Conservation (phyloP, 2,329 filamentous ascomycete species). For the Nemania sp. region DNA sequence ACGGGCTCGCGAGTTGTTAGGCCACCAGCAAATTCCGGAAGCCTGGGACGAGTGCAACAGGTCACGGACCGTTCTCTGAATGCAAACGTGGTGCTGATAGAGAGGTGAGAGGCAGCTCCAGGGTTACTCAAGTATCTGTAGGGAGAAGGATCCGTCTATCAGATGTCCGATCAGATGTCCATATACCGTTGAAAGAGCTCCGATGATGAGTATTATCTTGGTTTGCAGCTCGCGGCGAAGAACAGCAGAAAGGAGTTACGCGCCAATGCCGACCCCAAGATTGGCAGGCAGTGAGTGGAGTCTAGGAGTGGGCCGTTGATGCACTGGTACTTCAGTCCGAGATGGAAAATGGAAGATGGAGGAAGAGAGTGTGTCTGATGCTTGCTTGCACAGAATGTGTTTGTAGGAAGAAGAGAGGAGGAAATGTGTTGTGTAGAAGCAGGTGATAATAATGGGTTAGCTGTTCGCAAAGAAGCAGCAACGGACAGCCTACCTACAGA, state of each 20-base stretch:
- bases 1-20: slow-evolving; percentile 9
- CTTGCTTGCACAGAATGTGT: slow-evolving; percentile 26
- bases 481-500: not conserved
- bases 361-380: slow-evolving; percentile 23
- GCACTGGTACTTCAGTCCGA: slow-evolving; percentile 33
- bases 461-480: slow-evolving; percentile 39
- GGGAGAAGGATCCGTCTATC: slow-evolving; percentile 29
- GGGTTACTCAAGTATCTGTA: slow-evolving; percentile 17
- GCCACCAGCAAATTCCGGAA: slow-evolving; percentile 18
- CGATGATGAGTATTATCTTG: slow-evolving; percentile 31
- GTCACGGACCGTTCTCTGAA: slow-evolving; percentile 7
- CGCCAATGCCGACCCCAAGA: slow-evolving; percentile 21
- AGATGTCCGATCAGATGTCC: slow-evolving; percentile 30
- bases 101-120: slow-evolving; percentile 1
- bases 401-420: slow-evolving; percentile 11
- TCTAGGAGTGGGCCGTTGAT: slow-evolving; percentile 10
- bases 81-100: slow-evolving; percentile 6
- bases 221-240: slow-evolving; percentile 6
- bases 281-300: slow-evolving; percentile 11
- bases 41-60: slow-evolving; percentile 7
- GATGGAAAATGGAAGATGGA: slow-evolving; percentile 13
- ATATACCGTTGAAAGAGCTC: slow-evolving; percentile 30
- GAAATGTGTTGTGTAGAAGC: slow-evolving; percentile 20
- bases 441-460: slow-evolving; percentile 36
- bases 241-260: slow-evolving; percentile 33